Conservation (phyloP, 306 rosid species). For the Fragaria nilgerrensis region DNA sequence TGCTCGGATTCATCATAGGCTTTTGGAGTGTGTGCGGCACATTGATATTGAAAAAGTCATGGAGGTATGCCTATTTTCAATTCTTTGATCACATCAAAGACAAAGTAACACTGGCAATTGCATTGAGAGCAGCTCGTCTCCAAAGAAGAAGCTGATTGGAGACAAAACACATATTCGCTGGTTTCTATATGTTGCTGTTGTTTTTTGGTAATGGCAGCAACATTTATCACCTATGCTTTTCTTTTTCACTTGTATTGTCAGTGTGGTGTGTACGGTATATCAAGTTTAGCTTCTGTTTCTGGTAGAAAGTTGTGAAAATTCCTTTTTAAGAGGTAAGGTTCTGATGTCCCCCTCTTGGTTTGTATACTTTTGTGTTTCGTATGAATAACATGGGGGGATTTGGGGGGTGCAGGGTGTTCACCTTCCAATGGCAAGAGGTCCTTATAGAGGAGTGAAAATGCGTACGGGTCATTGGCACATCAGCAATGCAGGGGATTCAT, state of each 20-base stretch:
- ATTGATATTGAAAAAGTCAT: neutral
- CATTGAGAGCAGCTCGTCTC: neutral
- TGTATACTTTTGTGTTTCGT: neutral
- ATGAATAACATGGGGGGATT: neutral
- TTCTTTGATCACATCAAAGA: neutral
- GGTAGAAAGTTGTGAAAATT: too few species aligned
- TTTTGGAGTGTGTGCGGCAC: constrained; percentile 1
- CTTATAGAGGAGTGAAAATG: neutral
- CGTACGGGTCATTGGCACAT: neutral
- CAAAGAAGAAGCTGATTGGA: neutral
- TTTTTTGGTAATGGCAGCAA: neutral
- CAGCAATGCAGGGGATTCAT: neutral
- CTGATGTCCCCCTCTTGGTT: neutral
- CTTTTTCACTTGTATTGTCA: neutral
- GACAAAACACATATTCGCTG: neutral
- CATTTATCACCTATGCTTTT: neutral
- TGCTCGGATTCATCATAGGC: neutral
- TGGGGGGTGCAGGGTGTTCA: too few species aligned
- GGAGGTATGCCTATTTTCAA: constrained; percentile 16
- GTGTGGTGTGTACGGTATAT: neutral
- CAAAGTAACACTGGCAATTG: neutral
- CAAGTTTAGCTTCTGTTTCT: neutral
- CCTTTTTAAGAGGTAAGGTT: neutral
- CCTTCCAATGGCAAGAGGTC: neutral
- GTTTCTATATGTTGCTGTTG: neutral